A percentile compares a stretch with the other conserved stretches of the same genome.
Evolutionary conservation across 2,329 filamentous ascomycete genomes (phyloP).

Genomic region (Penicillium sp.): DNA sequence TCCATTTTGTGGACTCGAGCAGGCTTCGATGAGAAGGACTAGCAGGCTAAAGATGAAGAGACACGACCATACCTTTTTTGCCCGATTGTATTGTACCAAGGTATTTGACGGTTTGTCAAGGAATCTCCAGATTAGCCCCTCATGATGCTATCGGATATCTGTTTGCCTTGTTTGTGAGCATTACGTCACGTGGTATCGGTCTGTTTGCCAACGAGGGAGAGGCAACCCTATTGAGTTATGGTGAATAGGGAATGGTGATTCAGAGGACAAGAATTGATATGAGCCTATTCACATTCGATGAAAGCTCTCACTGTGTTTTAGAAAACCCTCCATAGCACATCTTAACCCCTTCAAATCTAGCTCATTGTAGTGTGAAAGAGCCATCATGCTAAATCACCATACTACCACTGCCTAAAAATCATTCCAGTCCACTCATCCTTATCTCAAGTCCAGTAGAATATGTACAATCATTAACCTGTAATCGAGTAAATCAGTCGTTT

Average conservation of each 20-base stretch:
- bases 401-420: background rate
- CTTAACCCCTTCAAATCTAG: no score
- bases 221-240: background rate
- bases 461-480: background rate
- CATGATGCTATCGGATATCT: conserved; percentile 20
- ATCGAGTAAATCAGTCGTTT: background rate
- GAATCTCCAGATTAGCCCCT: conserved; percentile 16
- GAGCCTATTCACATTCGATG: no score
- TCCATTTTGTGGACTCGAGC: background rate
- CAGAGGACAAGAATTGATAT: no score
- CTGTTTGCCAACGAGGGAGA: background rate
- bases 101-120: background rate
- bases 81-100: background rate
- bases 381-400: background rate
- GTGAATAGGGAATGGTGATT: background rate
- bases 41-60: background rate
- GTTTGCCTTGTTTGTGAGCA: conserved; percentile 27
- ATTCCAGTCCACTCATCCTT: background rate
- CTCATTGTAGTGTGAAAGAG: background rate
- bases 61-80: background rate
- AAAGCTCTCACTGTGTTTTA: no score
- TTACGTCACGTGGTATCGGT: conserved; percentile 12
- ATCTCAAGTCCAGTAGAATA: background rate
- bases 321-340: no score
- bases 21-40: background rate